Conservation (phyloP, 108 stramenopile genomes). For the Cyclotella kingstonii region DNA sequence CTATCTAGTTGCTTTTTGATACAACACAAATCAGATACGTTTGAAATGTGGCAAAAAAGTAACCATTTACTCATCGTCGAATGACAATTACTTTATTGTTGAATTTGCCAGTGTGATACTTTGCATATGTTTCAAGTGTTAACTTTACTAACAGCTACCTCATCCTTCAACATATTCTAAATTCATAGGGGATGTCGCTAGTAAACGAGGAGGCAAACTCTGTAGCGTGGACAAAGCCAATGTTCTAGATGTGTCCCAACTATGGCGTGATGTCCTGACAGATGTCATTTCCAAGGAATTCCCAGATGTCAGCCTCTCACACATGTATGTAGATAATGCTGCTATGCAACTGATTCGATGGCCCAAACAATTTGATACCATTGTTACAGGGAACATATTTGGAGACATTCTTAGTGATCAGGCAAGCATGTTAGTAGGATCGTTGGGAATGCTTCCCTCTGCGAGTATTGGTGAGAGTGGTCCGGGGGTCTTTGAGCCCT, state of each 20-base stretch:
- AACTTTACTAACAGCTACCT: neutral
- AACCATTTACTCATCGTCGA: too few species aligned
- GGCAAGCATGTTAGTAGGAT: slow-evolving; percentile 96
- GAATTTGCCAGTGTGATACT: too few species aligned
- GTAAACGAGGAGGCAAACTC: slow-evolving; percentile 87
- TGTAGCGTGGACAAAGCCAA: slow-evolving; percentile 99
- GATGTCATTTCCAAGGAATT: slow-evolving; percentile 87
- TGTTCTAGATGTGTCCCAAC: slow-evolving; percentile 96
- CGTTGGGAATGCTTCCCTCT: slow-evolving; percentile 96
- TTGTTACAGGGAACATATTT: slow-evolving; percentile 98
- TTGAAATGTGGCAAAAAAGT: too few species aligned
- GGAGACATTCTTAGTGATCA: slow-evolving; percentile 99
- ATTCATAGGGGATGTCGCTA: slow-evolving; percentile 79
- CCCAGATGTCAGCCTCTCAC: slow-evolving; percentile 88
- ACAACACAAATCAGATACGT: too few species aligned
- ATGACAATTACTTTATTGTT: too few species aligned
- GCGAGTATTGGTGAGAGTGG: slow-evolving; percentile 95
- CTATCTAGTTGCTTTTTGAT: too few species aligned
- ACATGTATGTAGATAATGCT: slow-evolving; percentile 99
- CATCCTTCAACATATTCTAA: neutral
- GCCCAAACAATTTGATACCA: slow-evolving; percentile 98
- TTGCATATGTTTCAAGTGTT: slow-evolving; percentile 1
- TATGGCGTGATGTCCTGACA: slow-evolving; percentile 96
- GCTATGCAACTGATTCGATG: slow-evolving; percentile 98
- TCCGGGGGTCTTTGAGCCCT: slow-evolving; percentile 98